phyloP scores from a whole-genome alignment of 768 basidiomycete species.

The Lactarius indigo region DNA sequence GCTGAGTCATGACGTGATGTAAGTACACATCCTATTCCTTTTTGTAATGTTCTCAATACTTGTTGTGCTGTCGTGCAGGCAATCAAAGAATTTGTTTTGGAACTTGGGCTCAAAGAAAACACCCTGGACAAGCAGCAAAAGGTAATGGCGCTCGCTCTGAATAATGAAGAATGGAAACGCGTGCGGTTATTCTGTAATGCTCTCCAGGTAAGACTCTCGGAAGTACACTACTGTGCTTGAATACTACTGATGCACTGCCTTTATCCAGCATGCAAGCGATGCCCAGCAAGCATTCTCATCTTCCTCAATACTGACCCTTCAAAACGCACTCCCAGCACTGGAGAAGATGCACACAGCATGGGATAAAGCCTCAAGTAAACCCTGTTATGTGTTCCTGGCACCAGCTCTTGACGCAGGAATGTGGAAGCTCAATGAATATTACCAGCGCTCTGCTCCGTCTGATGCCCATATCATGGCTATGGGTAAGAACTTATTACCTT shows the following conservation, averaged over 20 bases:
- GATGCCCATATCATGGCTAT: not conserved
- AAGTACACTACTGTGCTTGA: not conserved
- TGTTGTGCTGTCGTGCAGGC: not conserved
- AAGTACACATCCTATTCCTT: not conserved
- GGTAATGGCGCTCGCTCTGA: not conserved
- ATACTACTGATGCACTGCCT: not conserved
- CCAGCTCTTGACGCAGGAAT: not conserved
- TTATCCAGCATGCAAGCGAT: not conserved
- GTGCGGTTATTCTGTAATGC: not conserved
- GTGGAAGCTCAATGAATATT: not conserved
- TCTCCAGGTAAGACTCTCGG: not conserved
- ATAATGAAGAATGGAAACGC: not conserved
- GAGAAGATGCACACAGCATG: not conserved
- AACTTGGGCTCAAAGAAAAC: not conserved
- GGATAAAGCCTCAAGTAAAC: not conserved
- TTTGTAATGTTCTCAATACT: not conserved
- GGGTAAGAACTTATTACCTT: too few species aligned
- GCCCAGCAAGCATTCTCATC: conserved; percentile 1
- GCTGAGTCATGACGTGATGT: not conserved
- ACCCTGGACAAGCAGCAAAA: not conserved
- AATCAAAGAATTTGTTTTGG: not conserved
- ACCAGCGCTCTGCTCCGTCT: not conserved
- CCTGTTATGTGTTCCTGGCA: too few species aligned
- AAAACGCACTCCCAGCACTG: not conserved
- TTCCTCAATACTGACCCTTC: not conserved